A percentile compares a stretch with the other conserved stretches of the same genome.
These are phyloP conservation scores for Arabidopsis suecica DNA, from an alignment of 345 rosid genomes.

Conservation along the genomic window DNA sequence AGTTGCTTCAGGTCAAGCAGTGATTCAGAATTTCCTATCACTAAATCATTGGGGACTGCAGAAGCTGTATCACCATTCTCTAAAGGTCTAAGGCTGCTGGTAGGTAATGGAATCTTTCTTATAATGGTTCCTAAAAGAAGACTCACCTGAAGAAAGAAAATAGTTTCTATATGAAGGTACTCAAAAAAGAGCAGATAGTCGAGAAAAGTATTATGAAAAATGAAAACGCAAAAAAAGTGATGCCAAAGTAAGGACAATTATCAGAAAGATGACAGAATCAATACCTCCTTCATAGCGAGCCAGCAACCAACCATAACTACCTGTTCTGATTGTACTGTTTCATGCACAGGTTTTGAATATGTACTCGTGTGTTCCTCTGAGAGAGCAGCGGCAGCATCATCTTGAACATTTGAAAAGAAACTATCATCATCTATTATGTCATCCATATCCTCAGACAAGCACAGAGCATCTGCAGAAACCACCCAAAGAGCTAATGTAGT, in stretches of 20 bases:
- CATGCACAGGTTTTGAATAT: conserved; percentile 49
- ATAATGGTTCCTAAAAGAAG: conserved; percentile 90
- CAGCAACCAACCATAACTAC: conserved; percentile 97
- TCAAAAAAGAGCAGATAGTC: background rate
- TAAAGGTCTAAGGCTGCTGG: conserved; percentile 50
- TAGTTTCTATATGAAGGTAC: conserved; percentile 19
- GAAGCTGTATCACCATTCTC: conserved; percentile 45
- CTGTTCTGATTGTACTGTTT: conserved; percentile 65
- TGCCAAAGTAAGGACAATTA: conserved; percentile 20
- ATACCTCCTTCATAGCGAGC: conserved; percentile 99
- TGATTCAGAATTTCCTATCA: conserved; percentile 44
- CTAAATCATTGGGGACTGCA: conserved; percentile 46
- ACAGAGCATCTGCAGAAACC: conserved; percentile 97
- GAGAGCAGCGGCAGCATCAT: conserved; percentile 45
- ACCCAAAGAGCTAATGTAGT: conserved; percentile 95
- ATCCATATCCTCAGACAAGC: conserved; percentile 82
- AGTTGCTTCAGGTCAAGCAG: conserved; percentile 85
- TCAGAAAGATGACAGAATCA: conserved; percentile 28
- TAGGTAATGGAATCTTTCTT: conserved; percentile 86
- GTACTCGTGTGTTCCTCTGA: conserved; percentile 53
- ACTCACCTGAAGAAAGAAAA: conserved; percentile 78
- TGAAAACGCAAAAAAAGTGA: conserved; percentile 31
- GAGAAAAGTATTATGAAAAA: conserved; percentile 20
- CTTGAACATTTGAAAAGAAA: conserved; percentile 55
- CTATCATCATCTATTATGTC: conserved; percentile 72